A percentile compares a stretch with the other conserved stretches of the same genome.
Conservation (phyloP, 1,284 basidiomycete species). For the Mycena citricolor region DNA sequence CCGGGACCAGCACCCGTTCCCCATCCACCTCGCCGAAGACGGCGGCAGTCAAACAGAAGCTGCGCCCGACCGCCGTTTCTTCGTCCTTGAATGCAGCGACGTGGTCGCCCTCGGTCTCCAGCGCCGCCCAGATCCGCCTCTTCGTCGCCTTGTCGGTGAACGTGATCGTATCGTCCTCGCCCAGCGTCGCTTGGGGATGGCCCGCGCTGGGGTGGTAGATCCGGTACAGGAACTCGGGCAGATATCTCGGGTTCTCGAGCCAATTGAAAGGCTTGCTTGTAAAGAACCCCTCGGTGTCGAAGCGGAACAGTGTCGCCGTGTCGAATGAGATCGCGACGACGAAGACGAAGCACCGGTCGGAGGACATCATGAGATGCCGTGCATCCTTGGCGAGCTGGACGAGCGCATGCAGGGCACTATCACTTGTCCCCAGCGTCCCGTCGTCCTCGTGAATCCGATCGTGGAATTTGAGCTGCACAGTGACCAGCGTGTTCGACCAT, state of each 20-base stretch:
- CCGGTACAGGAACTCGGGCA: not conserved
- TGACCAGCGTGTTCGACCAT: too few species aligned
- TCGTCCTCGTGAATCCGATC: conserved; percentile 3
- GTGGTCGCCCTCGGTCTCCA: not conserved
- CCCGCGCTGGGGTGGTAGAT: not conserved
- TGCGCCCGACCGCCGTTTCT: not conserved
- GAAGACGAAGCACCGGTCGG: conserved; percentile 2
- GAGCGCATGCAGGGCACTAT: not conserved
- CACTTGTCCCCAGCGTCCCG: not conserved
- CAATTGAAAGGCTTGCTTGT: not conserved
- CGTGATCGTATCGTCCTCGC: conserved; percentile 7
- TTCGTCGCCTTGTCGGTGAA: not conserved
- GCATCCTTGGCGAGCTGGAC: conserved; percentile 12
- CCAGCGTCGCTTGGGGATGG: not conserved
- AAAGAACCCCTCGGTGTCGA: not conserved
- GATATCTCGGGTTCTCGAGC: not conserved
- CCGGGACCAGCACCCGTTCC: not conserved
- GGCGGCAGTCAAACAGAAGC: too few species aligned
- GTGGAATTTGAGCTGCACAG: conserved; percentile 7
- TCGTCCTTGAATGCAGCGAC: not conserved
- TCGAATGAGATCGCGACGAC: conserved; percentile 8
- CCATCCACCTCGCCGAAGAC: not conserved
- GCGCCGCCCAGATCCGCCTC: not conserved
- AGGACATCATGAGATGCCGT: conserved; percentile 10
- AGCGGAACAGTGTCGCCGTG: not conserved